These are phyloP conservation scores for Clavispora vitiphila DNA, from an alignment of 805 yeast species.

Conservation along the genomic window DNA sequence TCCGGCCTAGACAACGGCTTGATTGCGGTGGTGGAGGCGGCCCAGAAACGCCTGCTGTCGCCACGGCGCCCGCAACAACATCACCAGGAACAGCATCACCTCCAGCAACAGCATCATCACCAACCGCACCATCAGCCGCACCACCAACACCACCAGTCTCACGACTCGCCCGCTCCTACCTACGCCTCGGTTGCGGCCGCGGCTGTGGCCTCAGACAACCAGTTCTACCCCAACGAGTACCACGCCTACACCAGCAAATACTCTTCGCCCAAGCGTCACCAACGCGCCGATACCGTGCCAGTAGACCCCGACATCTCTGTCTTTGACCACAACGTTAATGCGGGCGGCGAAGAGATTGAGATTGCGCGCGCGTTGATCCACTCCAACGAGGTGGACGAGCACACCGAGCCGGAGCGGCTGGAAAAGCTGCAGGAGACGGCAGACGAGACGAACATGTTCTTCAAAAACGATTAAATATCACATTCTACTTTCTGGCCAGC, in stretches of 20 bases:
- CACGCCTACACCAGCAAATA: slow-evolving; percentile 9
- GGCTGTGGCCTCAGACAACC: slow-evolving; percentile 20
- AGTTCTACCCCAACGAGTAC: slow-evolving; percentile 11
- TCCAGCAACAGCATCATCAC: slow-evolving; percentile 15
- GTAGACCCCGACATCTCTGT: slow-evolving; percentile 58
- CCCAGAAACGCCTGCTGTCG: slow-evolving; percentile 36
- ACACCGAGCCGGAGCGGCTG: slow-evolving; percentile 1
- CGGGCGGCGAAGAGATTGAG: slow-evolving; percentile 51
- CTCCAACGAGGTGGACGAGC: slow-evolving; percentile 41
- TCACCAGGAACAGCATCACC: neutral
- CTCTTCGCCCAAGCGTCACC: slow-evolving; percentile 6
- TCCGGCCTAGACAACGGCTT: slow-evolving; percentile 42
- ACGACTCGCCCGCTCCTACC: slow-evolving; percentile 14
- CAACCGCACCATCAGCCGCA: slow-evolving; percentile 12
- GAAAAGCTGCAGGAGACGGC: slow-evolving; percentile 3
- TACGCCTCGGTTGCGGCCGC: slow-evolving; percentile 35
- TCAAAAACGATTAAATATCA: slow-evolving; percentile 9
- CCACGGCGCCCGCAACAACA: slow-evolving; percentile 5
- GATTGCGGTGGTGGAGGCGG: slow-evolving; percentile 59
- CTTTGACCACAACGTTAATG: slow-evolving; percentile 22
- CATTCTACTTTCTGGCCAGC: too few relatives aligned
- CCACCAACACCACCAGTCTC: too few relatives aligned
- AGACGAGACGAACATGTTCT: slow-evolving; percentile 15
- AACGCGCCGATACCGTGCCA: slow-evolving; percentile 32
- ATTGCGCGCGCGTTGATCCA: slow-evolving; percentile 64